Conservation (phyloP, 2,329 filamentous ascomycete species). For the Cylindrodendrum hubeiense region DNA sequence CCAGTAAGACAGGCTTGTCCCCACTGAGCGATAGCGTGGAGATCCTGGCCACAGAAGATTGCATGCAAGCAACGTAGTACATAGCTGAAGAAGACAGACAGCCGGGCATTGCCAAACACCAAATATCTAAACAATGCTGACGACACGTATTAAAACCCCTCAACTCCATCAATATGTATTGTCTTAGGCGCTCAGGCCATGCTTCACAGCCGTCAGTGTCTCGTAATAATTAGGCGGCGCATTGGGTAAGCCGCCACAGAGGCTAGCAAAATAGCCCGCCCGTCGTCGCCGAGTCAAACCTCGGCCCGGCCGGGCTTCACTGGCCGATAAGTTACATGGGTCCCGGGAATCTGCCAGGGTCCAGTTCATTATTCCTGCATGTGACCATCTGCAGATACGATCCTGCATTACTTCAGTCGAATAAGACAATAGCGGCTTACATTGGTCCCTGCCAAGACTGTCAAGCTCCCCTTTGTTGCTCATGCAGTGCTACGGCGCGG, state of each 20-base stretch:
- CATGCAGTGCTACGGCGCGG: not conserved
- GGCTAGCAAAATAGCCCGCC: not conserved
- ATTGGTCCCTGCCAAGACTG: not conserved
- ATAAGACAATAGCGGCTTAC: constrained; percentile 1
- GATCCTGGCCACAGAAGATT: not conserved
- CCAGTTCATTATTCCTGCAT: constrained; percentile 9
- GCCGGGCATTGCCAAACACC: not conserved
- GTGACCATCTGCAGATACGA: not conserved
- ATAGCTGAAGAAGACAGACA: not conserved
- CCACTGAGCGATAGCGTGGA: not conserved
- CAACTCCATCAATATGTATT: not conserved
- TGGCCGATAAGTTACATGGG: not conserved
- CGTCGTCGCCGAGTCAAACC: not conserved
- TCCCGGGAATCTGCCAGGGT: not conserved
- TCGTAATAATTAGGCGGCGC: not conserved
- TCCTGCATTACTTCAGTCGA: constrained; percentile 1
- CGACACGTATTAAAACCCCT: not conserved
- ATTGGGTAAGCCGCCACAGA: not conserved
- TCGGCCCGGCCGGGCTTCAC: not conserved
- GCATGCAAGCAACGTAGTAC: not conserved
- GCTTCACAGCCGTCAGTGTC: not conserved
- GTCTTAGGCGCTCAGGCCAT: not conserved
- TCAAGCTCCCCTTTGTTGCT: not conserved
- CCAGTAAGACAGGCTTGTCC: not conserved
- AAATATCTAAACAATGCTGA: not conserved